Conservation (phyloP, 2,329 filamentous ascomycete species). For the Scedosporium boydii region DNA sequence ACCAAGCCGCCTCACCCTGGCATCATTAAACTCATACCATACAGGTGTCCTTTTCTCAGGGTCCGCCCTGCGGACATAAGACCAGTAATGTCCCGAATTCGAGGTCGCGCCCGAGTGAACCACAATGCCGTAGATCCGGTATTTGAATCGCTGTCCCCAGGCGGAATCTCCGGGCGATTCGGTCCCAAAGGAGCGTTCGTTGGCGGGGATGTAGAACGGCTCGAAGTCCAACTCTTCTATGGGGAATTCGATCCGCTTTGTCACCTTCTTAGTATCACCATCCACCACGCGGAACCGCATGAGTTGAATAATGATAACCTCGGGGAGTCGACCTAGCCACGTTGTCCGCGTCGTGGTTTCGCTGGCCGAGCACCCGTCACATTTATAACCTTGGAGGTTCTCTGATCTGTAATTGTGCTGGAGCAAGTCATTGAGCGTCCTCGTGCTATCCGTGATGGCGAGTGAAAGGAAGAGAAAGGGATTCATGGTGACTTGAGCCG, state of each 20-base stretch:
- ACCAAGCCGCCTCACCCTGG: slow-evolving; percentile 27
- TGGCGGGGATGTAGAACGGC: slow-evolving; percentile 30
- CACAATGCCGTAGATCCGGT: slow-evolving; percentile 81
- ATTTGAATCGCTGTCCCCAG: slow-evolving; percentile 52
- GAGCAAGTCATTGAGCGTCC: slow-evolving; percentile 17
- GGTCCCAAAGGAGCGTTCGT: slow-evolving; percentile 15
- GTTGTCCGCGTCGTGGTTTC: slow-evolving; percentile 61
- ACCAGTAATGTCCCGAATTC: slow-evolving; percentile 67
- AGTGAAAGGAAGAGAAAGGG: slow-evolving; percentile 46
- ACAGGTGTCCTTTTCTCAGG: slow-evolving; percentile 18
- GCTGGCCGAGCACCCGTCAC: slow-evolving; percentile 62
- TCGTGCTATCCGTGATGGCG: slow-evolving; percentile 18
- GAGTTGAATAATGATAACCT: slow-evolving; percentile 69
- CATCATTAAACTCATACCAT: slow-evolving; percentile 44
- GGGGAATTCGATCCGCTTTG: neutral
- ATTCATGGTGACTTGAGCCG: slow-evolving; percentile 33
- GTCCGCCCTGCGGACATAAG: slow-evolving; percentile 49
- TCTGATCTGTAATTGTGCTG: slow-evolving; percentile 59
- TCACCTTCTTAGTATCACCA: slow-evolving; percentile 53
- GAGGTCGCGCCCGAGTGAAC: slow-evolving; percentile 62
- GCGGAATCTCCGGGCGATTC: slow-evolving; percentile 21
- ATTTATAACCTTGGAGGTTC: slow-evolving; percentile 59
- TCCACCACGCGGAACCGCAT: slow-evolving; percentile 43
- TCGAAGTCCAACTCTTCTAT: slow-evolving; percentile 66
- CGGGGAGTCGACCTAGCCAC: slow-evolving; percentile 68